phyloP scores from a whole-genome alignment of 768 basidiomycete species.

The Leccinellum albellum region DNA sequence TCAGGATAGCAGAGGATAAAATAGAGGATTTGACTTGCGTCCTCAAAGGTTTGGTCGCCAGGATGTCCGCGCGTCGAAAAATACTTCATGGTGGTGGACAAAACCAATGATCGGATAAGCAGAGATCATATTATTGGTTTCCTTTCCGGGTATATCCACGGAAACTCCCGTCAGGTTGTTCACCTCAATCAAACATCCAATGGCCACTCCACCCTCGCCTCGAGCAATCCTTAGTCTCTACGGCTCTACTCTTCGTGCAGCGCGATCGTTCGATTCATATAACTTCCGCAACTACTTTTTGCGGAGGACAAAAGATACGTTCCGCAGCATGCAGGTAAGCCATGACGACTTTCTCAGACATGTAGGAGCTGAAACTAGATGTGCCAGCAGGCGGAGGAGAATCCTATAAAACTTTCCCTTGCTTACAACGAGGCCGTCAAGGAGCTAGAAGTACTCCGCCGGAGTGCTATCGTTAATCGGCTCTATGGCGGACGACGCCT shows the following conservation, averaged over 20 bases:
- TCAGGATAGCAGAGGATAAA: constrained; percentile 3
- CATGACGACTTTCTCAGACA: background rate
- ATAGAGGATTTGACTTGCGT: constrained; percentile 48
- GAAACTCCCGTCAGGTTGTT: background rate
- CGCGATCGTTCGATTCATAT: constrained; percentile 83
- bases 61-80: constrained; percentile 85
- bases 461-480: constrained; percentile 83
- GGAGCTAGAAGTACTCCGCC: constrained; percentile 74
- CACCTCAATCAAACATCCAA: constrained; percentile 17
- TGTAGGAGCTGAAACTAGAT: background rate
- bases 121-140: constrained; percentile 1
- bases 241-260: constrained; percentile 65
- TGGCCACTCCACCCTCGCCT: constrained; percentile 52
- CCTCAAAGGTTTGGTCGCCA: constrained; percentile 82
- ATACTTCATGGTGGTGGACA: constrained; percentile 67
- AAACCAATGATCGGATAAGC: no score
- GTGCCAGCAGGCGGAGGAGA: constrained; percentile 48
- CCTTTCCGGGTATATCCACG: background rate
- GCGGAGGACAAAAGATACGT: constrained; percentile 61
- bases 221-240: constrained; percentile 76
- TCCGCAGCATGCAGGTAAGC: constrained; percentile 61
- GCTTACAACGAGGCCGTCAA: constrained; percentile 66
- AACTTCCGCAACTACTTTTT: constrained; percentile 89
- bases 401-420: constrained; percentile 49
- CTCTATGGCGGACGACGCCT: constrained; percentile 86